These are phyloP conservation scores for Dactylella cylindrospora DNA, from an alignment of 2,329 filamentous ascomycete species.

Conservation along the genomic window DNA sequence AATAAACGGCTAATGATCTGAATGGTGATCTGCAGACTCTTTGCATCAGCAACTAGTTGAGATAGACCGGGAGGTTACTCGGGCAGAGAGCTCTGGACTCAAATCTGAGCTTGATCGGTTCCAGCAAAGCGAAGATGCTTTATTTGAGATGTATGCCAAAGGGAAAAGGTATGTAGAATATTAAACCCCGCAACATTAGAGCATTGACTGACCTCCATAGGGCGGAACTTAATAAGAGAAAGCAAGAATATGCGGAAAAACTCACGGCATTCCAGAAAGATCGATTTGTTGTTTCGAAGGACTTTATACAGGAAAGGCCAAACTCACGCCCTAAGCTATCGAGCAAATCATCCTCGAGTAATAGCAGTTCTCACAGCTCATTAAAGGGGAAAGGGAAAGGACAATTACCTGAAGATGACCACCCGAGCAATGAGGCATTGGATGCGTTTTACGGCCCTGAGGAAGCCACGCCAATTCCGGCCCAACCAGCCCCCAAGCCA, in stretches of 20 bases:
- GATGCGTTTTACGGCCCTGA: slow-evolving; percentile 25
- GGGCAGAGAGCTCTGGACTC: slow-evolving; percentile 11
- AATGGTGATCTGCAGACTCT: slow-evolving; percentile 1
- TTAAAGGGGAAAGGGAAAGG: slow-evolving; percentile 9
- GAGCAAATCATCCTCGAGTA: not conserved
- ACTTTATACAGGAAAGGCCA: slow-evolving; percentile 7
- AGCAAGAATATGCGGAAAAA: slow-evolving; percentile 31
- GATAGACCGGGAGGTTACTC: slow-evolving; percentile 35
- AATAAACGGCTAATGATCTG: not conserved
- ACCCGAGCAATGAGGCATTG: not conserved
- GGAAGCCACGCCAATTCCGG: not conserved
- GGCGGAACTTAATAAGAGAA: slow-evolving; percentile 19
- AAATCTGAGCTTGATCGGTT: slow-evolving; percentile 20
- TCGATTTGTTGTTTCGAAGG: slow-evolving; percentile 19
- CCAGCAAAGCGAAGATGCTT: slow-evolving; percentile 23
- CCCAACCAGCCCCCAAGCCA: not conserved
- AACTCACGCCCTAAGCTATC: not conserved
- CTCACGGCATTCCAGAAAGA: slow-evolving; percentile 33
- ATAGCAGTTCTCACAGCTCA: not conserved
- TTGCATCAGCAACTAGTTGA: slow-evolving; percentile 34
- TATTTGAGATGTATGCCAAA: slow-evolving; percentile 28
- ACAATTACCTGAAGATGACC: slow-evolving; percentile 6
- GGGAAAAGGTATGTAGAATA: slow-evolving; percentile 9
- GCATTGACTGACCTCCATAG: slow-evolving; percentile 1
- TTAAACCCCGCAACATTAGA: not conserved